A percentile compares a stretch with the other conserved stretches of the same genome.
Evolutionary conservation across 495 filamentous ascomycete species (phyloP).

Genomic region (Trichoderma virens): DNA sequence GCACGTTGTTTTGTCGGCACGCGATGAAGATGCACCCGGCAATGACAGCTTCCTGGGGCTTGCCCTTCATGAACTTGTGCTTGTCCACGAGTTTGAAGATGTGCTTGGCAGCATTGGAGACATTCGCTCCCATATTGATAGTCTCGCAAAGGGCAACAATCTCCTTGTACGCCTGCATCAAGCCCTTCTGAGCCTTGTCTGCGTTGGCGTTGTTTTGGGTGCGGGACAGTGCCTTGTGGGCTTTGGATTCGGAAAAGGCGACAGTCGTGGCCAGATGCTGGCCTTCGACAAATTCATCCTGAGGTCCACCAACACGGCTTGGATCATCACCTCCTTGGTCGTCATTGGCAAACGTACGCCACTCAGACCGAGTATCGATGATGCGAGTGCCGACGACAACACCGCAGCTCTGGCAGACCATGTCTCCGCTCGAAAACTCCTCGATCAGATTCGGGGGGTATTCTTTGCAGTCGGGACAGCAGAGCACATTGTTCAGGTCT

Average conservation of each 20-base stretch:
- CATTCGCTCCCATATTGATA: conserved; percentile 69
- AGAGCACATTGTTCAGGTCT: conserved; percentile 75
- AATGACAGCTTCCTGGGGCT: conserved; percentile 86
- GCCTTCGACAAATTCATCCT: conserved; percentile 80
- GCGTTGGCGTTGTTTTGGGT: conserved; percentile 77
- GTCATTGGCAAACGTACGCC: conserved; percentile 97
- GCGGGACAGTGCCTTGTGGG: conserved; percentile 67
- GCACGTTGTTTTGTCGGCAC: conserved; percentile 78
- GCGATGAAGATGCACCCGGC: conserved; percentile 97
- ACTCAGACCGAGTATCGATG: conserved; percentile 92
- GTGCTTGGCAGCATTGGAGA: conserved; percentile 81
- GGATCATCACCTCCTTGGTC: conserved; percentile 92
- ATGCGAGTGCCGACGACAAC: conserved; percentile 85
- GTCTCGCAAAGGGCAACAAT: conserved; percentile 83
- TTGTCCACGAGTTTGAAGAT: conserved; percentile 92
- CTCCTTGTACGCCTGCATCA: conserved; percentile 63
- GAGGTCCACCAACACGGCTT: conserved; percentile 90
- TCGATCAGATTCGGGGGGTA: conserved; percentile 84
- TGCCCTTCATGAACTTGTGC: conserved; percentile 87
- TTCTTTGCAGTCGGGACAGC: conserved; percentile 87
- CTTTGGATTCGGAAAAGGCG: conserved; percentile 66
- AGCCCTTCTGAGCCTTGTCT: conserved; percentile 75
- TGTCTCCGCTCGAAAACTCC: conserved; percentile 85
- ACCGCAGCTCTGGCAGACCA: conserved; percentile 86
- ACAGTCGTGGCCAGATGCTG: conserved; percentile 89